Evolutionary conservation across 2,329 filamentous ascomycete genomes (phyloP).

Genomic region (Cladosporium austrohemisphaericum): DNA sequence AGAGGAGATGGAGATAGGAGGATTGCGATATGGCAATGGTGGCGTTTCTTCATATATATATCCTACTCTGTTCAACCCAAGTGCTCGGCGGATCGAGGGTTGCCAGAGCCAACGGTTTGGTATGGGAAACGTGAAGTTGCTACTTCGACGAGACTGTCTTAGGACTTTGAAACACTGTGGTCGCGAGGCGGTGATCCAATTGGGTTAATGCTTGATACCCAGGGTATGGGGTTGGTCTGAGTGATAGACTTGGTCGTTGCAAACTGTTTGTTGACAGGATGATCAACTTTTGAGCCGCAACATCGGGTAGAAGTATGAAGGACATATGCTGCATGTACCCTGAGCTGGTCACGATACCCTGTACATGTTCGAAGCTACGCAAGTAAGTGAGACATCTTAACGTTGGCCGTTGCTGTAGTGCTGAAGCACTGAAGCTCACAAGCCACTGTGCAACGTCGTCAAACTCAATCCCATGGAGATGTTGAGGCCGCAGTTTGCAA

Average conservation of each 20-base stretch:
- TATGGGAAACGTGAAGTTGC: constrained; percentile 5
- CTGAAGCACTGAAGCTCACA: neutral
- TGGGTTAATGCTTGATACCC: too few relatives aligned
- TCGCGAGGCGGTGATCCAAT: neutral
- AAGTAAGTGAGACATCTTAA: constrained; percentile 11
- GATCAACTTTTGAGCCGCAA: too few relatives aligned
- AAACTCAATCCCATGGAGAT: too few relatives aligned
- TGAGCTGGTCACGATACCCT: too few relatives aligned
- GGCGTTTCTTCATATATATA: neutral
- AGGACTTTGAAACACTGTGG: constrained; percentile 1
- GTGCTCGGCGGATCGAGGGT: neutral
- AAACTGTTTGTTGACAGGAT: too few relatives aligned
- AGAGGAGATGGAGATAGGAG: too few relatives aligned
- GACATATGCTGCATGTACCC: neutral
- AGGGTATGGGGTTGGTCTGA: too few relatives aligned
- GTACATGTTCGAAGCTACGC: too few relatives aligned
- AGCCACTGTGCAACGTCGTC: neutral
- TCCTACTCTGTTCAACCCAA: neutral
- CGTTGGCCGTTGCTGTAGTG: constrained; percentile 8
- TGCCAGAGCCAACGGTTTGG: constrained; percentile 7
- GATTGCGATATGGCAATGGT: neutral
- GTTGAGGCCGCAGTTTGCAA: too few relatives aligned
- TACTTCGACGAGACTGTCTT: constrained; percentile 15
- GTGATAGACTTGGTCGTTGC: too few relatives aligned
- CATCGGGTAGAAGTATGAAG: neutral